phyloP scores from a whole-genome alignment of 1,139 yeast genomes.

The Yamadazyma triangularis region DNA sequence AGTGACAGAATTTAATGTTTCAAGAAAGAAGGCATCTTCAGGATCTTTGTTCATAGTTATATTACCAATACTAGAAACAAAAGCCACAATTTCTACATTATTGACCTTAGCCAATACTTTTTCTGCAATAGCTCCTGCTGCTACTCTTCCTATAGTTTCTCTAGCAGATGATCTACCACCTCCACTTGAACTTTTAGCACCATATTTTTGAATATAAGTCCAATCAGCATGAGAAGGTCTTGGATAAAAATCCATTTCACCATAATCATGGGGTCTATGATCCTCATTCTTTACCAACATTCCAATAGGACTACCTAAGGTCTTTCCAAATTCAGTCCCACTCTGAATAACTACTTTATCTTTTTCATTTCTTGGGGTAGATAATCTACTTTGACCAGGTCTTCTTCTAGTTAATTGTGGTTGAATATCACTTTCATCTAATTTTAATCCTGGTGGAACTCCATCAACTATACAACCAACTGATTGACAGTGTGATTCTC shows the following conservation, averaged over 20 bases:
- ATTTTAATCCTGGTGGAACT: constrained; percentile 89
- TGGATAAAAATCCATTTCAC: constrained; percentile 92
- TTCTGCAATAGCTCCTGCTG: constrained; percentile 98
- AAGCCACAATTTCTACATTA: constrained; percentile 91
- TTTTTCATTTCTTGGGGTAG: constrained; percentile 95
- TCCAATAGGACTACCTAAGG: constrained; percentile 93
- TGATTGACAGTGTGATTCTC: constrained; percentile 97
- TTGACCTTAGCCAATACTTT: constrained; percentile 73
- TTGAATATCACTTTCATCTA: constrained; percentile 85
- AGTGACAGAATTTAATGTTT: constrained; percentile 68
- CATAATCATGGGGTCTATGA: constrained; percentile 93
- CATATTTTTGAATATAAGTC: constrained; percentile 88
- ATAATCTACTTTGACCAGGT: constrained; percentile 90
- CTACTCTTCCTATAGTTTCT: constrained; percentile 97
- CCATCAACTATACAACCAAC: constrained; percentile 99
- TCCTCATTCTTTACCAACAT: constrained; percentile 92
- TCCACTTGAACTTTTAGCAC: constrained; percentile 88
- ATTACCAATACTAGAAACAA: constrained; percentile 86
- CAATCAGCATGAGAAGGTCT: constrained; percentile 98
- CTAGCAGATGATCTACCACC: constrained; percentile 98
- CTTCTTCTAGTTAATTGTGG: constrained; percentile 95
- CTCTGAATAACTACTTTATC: constrained; percentile 90
- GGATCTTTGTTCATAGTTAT: constrained; percentile 74
- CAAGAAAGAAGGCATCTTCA: constrained; percentile 56
- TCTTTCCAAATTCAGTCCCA: constrained; percentile 87